These are phyloP conservation scores for Emmonsiellopsis sp. DNA, from an alignment of 2,329 filamentous ascomycete species.

Conservation along the genomic window DNA sequence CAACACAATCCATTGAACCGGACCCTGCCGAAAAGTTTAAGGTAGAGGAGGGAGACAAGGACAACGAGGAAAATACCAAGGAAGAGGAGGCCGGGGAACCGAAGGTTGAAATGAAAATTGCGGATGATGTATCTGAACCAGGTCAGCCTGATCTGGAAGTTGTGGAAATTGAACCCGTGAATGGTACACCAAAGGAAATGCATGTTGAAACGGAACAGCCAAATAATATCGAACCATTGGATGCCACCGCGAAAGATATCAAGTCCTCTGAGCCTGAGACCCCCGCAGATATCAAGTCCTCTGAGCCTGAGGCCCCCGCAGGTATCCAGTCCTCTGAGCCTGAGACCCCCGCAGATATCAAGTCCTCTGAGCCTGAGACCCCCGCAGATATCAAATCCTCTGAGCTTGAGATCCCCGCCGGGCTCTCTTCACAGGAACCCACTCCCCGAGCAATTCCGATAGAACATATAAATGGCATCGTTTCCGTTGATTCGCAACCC, in stretches of 20 bases:
- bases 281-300: conserved; percentile 4
- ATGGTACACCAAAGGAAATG: neutral
- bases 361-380: too few species aligned
- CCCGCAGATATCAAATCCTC: neutral
- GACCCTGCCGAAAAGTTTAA: neutral
- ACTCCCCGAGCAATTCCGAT: conserved; percentile 9
- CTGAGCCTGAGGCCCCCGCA: too few species aligned
- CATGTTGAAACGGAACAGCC: neutral
- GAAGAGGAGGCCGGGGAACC: neutral
- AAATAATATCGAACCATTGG: neutral
- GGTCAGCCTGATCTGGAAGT: neutral
- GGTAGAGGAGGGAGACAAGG: neutral
- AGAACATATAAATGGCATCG: conserved; percentile 8
- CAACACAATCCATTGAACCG: neutral
- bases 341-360: conserved; percentile 2
- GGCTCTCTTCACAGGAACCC: conserved; percentile 9
- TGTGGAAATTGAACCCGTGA: neutral
- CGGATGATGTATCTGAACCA: neutral
- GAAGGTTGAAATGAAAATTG: too few species aligned
- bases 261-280: neutral
- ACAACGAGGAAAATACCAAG: neutral
- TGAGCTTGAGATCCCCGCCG: neutral
- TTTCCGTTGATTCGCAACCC: conserved; percentile 13
- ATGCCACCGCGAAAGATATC: neutral
- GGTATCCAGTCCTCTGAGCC: neutral